Conservation (phyloP, 257 asterid genomes). For the Nicotiana otophora region DNA sequence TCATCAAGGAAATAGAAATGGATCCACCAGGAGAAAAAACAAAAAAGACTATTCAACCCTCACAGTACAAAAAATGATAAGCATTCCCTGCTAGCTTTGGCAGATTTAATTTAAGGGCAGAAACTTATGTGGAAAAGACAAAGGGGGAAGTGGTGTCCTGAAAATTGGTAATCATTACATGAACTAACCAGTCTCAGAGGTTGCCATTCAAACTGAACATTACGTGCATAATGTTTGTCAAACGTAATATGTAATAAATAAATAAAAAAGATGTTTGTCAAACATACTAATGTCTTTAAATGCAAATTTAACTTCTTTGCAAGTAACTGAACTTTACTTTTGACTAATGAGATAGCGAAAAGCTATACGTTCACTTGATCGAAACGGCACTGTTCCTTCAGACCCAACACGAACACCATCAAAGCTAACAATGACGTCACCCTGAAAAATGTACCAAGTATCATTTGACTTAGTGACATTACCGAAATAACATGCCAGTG, state of each 20-base stretch:
- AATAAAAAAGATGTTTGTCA: background rate
- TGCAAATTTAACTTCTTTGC: background rate
- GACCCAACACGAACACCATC: conserved; percentile 78
- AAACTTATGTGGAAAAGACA: background rate
- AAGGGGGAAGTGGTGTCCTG: background rate
- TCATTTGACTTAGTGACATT: background rate
- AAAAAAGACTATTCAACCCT: background rate
- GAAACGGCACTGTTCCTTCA: conserved; percentile 96
- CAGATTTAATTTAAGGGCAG: background rate
- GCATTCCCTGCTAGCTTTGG: background rate
- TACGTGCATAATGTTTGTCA: background rate
- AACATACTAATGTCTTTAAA: conserved; percentile 15
- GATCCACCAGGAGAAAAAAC: background rate
- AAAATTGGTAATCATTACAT: background rate
- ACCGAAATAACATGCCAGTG: background rate
- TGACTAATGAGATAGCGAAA: conserved; percentile 91
- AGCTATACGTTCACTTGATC: conserved; percentile 88
- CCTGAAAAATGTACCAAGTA: conserved; percentile 40
- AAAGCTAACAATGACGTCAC: conserved; percentile 91
- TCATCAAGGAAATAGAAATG: background rate
- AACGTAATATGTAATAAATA: background rate
- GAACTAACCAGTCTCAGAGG: background rate
- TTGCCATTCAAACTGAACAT: background rate
- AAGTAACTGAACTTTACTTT: conserved; percentile 37
- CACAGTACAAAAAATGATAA: background rate